Conservation (phyloP, 169 alveolate species). For the Pseudocohnilembus persalinus region DNA sequence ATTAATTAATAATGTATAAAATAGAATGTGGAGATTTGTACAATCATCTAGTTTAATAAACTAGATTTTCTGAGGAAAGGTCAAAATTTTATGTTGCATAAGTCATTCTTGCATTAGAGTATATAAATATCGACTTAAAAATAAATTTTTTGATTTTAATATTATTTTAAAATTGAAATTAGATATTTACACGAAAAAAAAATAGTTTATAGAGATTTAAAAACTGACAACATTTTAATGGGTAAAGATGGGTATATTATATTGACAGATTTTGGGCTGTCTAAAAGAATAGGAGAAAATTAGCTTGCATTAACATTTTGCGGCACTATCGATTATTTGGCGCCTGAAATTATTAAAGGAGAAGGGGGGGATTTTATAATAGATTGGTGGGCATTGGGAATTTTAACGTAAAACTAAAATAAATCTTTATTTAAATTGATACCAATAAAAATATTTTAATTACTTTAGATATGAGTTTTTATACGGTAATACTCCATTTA, state of each 20-base stretch:
- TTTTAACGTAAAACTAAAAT: conserved; percentile 19
- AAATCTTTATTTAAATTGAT: conserved; percentile 9
- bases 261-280: conserved; percentile 77
- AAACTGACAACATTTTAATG: conserved; percentile 74
- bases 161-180: no score
- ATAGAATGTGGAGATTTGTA: conserved; percentile 15
- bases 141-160: no score
- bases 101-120: conserved; percentile 14
- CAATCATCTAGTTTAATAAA: not conserved
- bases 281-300: conserved; percentile 57
- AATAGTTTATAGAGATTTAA: conserved; percentile 77
- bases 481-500: conserved; percentile 56
- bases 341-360: conserved; percentile 73
- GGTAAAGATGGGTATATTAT: conserved; percentile 62
- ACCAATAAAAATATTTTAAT: conserved; percentile 49
- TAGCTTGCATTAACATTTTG: conserved; percentile 64
- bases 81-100: conserved; percentile 23
- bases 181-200: conserved; percentile 31
- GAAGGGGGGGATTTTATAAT: conserved; percentile 58
- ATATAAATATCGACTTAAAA: not conserved
- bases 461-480: conserved; percentile 56
- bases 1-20: no score
- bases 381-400: conserved; percentile 78
- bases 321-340: conserved; percentile 79
- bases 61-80: conserved; percentile 2